Conservation (phyloP, 140 eudicot genomes). For the Senecio squalidus region DNA sequence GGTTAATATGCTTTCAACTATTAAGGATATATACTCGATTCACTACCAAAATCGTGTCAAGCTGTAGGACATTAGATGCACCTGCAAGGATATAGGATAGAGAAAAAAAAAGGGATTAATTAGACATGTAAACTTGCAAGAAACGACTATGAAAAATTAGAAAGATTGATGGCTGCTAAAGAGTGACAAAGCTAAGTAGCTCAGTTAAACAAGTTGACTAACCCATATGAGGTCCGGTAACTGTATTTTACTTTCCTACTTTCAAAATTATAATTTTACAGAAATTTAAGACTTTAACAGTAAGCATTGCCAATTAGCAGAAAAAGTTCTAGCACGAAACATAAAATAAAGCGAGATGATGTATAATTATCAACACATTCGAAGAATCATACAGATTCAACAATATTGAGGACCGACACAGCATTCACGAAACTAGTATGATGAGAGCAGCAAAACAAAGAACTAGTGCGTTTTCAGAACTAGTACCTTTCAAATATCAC, state of each 20-base stretch:
- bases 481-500: neutral
- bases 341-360: neutral
- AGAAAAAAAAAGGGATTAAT: neutral
- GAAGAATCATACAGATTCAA: neutral
- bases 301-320: neutral
- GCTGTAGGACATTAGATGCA: neutral
- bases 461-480: neutral
- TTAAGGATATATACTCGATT: conserved; percentile 6
- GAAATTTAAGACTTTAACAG: neutral
- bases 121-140: conserved; percentile 1
- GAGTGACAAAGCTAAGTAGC: neutral
- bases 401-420: neutral
- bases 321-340: no score
- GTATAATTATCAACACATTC: neutral
- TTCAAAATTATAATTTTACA: neutral
- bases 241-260: neutral
- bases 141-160: neutral
- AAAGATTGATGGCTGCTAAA: neutral
- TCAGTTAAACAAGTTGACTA: no score
- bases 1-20: conserved; percentile 2
- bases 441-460: conserved; percentile 1
- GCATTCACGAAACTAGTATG: neutral
- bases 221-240: neutral
- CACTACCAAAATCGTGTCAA: conserved; percentile 5
- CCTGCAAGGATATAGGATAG: conserved; percentile 14